Evolutionary conservation across 108 stramenopile genomes (phyloP), one percentile per base, ranked within the genome.

Genomic region (Mayamaea pseudoterrestris): DNA sequence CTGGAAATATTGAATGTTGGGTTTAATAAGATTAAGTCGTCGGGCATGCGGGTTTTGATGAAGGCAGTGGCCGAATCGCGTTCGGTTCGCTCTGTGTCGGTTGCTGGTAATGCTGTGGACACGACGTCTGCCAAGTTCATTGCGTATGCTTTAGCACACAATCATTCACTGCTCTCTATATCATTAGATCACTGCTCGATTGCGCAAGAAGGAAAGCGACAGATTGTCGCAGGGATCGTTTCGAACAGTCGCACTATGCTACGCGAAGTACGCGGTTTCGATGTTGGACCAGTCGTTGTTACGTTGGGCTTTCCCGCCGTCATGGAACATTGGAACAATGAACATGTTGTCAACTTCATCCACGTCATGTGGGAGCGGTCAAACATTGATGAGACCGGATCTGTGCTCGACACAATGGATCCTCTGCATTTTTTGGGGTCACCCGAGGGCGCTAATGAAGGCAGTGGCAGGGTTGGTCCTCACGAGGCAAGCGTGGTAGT

Each of bases 271-370:
- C 73, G 73, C 22, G 86, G 86, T 4, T 88, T 88, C 52, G 71
- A 57, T 24, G 52, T 88, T 26, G 86, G 86, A 42, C 67, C 73
- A 14, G 63, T 69, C 29, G 51, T 83, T 11, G 77, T 79, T 11
- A 72, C 74, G 0, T 32, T 89, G 39, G 87, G 87, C n/a, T 75
- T 89, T 37, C 87, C 87, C 31, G 61, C 54, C 25, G 68, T 77
- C 1, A 47, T 89, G 51, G 73, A 76, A 68, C 63, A 80, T 41
- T 89, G 81, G 80, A 72, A 74, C 20, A 89, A 89, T 57, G 82
- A 83, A 46, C 87, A 89, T 50, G 75, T 84, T 32, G 55, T 89
- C 39, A 89, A 84, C 35, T 89, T 89, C 41, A 72, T 89, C 40
- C 70, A 72, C 44, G 47, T 81, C 5, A 89, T 89, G 80, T 89